These are phyloP conservation scores for Penicillium sp. DNA, from an alignment of 2,329 filamentous ascomycete species.

Conservation along the genomic window DNA sequence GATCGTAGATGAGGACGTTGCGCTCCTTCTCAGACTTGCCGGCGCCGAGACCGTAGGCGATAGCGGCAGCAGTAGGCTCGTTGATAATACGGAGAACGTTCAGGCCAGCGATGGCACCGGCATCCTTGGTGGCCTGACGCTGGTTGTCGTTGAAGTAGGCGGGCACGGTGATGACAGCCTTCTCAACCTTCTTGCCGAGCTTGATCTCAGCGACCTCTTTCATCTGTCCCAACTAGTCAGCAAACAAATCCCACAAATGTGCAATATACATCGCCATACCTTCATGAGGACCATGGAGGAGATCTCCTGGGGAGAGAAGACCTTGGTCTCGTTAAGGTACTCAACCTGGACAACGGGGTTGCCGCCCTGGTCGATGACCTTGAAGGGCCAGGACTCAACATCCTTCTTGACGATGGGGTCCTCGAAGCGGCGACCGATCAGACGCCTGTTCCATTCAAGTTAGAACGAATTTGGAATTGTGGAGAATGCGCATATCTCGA, in stretches of 20 bases:
- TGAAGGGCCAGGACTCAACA: slow-evolving; percentile 98
- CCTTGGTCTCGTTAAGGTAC: slow-evolving; percentile 92
- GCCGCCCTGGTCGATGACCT: slow-evolving; percentile 85
- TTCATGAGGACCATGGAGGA: slow-evolving; percentile 98
- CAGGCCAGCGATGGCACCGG: slow-evolving; percentile 92
- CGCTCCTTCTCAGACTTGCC: slow-evolving; percentile 97
- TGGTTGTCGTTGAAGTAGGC: slow-evolving; percentile 99
- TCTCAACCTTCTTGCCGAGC: slow-evolving; percentile 97
- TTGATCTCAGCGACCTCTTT: slow-evolving; percentile 98
- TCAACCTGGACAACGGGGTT: slow-evolving; percentile 92
- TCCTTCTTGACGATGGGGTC: slow-evolving; percentile 99
- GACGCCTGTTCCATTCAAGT: slow-evolving; percentile 62
- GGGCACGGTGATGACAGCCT: slow-evolving; percentile 97
- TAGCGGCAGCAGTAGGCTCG: slow-evolving; percentile 96
- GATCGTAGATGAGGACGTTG: slow-evolving; percentile 99
- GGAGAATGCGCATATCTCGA: background rate
- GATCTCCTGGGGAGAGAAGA: slow-evolving; percentile 97
- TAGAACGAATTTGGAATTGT: slow-evolving; percentile 1
- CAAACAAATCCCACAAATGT: slow-evolving; percentile 11
- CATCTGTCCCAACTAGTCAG: slow-evolving; percentile 63
- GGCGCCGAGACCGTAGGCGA: slow-evolving; percentile 94
- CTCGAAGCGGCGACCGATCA: slow-evolving; percentile 94
- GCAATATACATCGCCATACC: slow-evolving; percentile 54
- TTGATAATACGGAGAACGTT: slow-evolving; percentile 99
- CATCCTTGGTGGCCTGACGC: slow-evolving; percentile 98